Evolutionary conservation across 306 rosid genomes (phyloP), one percentile per base, ranked within the genome.

Genomic region (Gillenia trifoliata): DNA sequence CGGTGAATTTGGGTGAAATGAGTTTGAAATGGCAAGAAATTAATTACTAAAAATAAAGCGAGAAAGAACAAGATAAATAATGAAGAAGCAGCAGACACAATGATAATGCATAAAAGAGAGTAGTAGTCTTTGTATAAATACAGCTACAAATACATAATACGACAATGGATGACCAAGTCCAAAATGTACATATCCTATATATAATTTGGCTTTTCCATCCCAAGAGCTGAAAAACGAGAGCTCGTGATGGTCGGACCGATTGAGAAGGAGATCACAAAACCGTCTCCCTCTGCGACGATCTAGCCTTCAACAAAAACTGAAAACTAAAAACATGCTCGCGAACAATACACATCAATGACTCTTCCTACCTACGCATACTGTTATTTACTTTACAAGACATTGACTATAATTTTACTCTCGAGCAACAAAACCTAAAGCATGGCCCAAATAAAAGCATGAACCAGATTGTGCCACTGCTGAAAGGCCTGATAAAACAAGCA

Each of bases 211-310:
- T 69, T 77, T 70, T 47, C 25, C 85, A 85, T 75, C 72, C 64
- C 70, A n/a, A 69, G 83, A 87, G 89, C 97, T 75, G 77, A 81
- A 86, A 89, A 84, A n/a, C n/a, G n/a, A 77, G 26, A 68, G 91
- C 86, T 78, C 91, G 52, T 12, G 78, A 84, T 66, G 82, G 82
- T 64, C 41, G 66, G 83, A 70, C 73, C 81, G 41, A 12, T 47
- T 22, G 60, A 63, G 81, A 84, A 80, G 94, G 90, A 87, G 89
- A 83, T 88, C 91, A 87, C 88, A 79, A 90, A 92, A 92, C 83
- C 61, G 88, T 92, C 88, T 83, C 96, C 93, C 83, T 74, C 92
- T 81, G n/a, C 79, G 22, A 49, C 73, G 83, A 75, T 67, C n/a
- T 47, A 47, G 74, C 82, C 82, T 45, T 45, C 0, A 4, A 36